Percentiles rank a stretch among this genome's conserved stretches.
Conservation (phyloP, 176 grass and related monocot genomes). For the Panicum miliaceum region DNA sequence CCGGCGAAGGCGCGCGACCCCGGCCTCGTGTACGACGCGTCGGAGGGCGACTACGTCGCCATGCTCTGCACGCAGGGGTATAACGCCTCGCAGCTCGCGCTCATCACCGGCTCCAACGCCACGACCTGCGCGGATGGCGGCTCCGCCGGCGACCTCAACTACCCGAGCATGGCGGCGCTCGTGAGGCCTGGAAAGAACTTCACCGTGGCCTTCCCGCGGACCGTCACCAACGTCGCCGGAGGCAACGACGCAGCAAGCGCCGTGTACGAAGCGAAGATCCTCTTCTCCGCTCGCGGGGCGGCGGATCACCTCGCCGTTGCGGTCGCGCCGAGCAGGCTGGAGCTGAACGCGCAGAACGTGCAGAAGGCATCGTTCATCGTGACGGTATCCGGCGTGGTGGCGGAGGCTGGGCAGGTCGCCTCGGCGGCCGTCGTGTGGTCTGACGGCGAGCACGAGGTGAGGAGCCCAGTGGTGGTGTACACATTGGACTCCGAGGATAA, state of each 20-base stretch:
- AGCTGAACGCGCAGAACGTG: neutral
- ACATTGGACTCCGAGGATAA: too few relatives aligned
- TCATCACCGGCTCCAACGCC: constrained; percentile 29
- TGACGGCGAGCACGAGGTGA: too few relatives aligned
- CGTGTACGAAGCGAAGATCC: too few relatives aligned
- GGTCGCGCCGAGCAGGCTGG: constrained; percentile 19
- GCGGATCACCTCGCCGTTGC: neutral
- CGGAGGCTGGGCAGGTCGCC: too few relatives aligned
- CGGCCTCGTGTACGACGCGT: constrained; percentile 53
- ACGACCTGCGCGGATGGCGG: neutral
- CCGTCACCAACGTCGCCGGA: too few relatives aligned
- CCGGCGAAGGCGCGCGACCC: constrained; percentile 37
- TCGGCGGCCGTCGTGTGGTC: too few relatives aligned
- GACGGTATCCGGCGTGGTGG: too few relatives aligned
- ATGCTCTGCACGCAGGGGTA: constrained; percentile 54
- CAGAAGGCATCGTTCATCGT: constrained; percentile 16
- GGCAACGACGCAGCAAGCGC: too few relatives aligned
- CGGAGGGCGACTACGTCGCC: constrained; percentile 25
- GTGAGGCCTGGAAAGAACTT: too few relatives aligned
- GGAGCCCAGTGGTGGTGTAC: too few relatives aligned
- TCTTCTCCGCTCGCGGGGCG: neutral
- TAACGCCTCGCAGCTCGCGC: constrained; percentile 21
- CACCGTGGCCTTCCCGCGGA: too few relatives aligned
- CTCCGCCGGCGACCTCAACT: constrained; percentile 33
- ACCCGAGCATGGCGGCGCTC: constrained; percentile 9